Conservation (phyloP, 768 basidiomycete genomes). For the Tricholoma sp. region DNA sequence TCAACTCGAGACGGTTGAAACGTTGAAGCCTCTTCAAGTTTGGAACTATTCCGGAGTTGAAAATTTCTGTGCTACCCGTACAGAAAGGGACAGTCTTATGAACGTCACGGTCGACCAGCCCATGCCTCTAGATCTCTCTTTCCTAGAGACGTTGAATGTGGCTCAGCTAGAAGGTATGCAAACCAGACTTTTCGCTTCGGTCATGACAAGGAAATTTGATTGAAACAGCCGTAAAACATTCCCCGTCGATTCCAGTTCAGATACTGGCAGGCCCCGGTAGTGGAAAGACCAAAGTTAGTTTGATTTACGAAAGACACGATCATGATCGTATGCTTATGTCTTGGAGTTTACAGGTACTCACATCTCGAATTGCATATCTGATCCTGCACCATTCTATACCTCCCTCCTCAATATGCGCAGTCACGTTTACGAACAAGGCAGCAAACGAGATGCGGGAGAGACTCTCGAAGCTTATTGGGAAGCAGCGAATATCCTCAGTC, state of each 20-base stretch:
- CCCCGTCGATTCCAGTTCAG: slow-evolving; percentile 60
- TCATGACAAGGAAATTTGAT: neutral
- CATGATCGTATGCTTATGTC: neutral
- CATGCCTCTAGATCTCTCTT: neutral
- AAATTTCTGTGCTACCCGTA: too few relatives aligned
- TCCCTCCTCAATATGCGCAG: slow-evolving; percentile 63
- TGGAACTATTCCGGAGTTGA: too few relatives aligned
- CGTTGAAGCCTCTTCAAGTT: too few relatives aligned
- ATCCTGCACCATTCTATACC: slow-evolving; percentile 46
- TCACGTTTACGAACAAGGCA: slow-evolving; percentile 89
- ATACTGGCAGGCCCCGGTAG: slow-evolving; percentile 78
- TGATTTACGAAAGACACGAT: neutral
- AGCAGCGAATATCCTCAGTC: slow-evolving; percentile 45
- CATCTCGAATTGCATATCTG: slow-evolving; percentile 62
- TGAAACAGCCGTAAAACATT: slow-evolving; percentile 57
- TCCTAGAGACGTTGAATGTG: slow-evolving; percentile 26
- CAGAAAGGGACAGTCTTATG: neutral
- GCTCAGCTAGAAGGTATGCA: slow-evolving; percentile 35
- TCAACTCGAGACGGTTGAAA: too few relatives aligned
- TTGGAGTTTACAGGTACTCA: slow-evolving; percentile 42
- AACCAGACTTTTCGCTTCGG: neutral
- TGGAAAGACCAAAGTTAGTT: slow-evolving; percentile 58
- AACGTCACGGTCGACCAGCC: neutral
- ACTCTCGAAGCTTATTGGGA: slow-evolving; percentile 62
- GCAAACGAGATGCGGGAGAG: slow-evolving; percentile 82